Evolutionary conservation across 805 yeast genomes (phyloP), one percentile per base, ranked within the genome.

Genomic region (Wickerhamiella galacta): DNA sequence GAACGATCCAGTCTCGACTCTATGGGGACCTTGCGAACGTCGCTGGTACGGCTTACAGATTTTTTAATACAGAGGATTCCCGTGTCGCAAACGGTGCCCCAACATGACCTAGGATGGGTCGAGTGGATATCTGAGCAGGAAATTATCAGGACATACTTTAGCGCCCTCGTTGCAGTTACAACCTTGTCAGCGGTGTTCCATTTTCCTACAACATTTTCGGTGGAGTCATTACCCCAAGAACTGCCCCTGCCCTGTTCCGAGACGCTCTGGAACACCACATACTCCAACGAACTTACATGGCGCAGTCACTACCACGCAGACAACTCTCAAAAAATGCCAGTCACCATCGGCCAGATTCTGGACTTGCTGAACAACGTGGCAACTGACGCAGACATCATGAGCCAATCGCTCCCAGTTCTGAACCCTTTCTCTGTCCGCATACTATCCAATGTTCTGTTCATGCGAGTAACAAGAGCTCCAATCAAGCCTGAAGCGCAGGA

Each of bases 211-310:
- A 37, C 45, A 8, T 17, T 30, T 3, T 6, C 28, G 6, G 16
- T 33, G 5, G 39, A 33, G n/a, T 10, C 16, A 7, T 16, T 30
- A 3, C 43, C 44, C n/a, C 31, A 28, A 9, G 35, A 37, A 24
- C 29, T 47, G 10, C 35, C 40, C 12, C 38, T 53, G 20, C 58
- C 58, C 5, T 49, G 56, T 35, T 43, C 50, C 4, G 58, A 53
- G 35, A 32, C 33, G 4, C 37, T 45, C 10, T 53, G 58, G 58
- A 45, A 44, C 33, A 37, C 48, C 14, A 28, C 45, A 4, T 44
- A 46, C 15, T 23, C 20, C 23, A 24, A 32, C 14, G 47, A 44
- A 27, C 36, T 37, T 4, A 47, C 39, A 21, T 47, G 53, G 52
- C 20, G 16, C 10, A 26, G 25, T 2, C 12, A 25, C 14, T 18